Evolutionary conservation across 257 asterid genomes (phyloP).

Genomic region (Sherardia arvensis): DNA sequence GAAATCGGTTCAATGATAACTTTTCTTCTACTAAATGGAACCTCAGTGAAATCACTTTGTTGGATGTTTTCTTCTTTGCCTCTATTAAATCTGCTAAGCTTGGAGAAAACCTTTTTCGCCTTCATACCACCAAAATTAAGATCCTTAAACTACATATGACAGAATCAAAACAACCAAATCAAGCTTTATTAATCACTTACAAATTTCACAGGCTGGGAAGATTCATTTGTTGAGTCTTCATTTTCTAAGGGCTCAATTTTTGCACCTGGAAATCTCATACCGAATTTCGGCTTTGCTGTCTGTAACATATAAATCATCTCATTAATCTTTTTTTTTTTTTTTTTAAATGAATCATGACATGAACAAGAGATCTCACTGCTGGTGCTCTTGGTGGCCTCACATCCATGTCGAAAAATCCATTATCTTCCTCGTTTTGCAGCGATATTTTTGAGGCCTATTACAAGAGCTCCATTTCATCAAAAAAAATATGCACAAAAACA

Average conservation of each 20-base stretch:
- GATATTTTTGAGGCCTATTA: slow-evolving; percentile 53
- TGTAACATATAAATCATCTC: slow-evolving; percentile 22
- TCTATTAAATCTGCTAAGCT: slow-evolving; percentile 33
- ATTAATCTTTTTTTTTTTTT: not conserved
- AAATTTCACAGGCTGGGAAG: slow-evolving; percentile 26
- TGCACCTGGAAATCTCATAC: slow-evolving; percentile 16
- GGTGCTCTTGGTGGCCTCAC: slow-evolving; percentile 53
- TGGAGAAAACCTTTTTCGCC: slow-evolving; percentile 43
- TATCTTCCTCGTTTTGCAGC: slow-evolving; percentile 26
- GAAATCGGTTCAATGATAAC: slow-evolving; percentile 9
- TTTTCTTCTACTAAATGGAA: slow-evolving; percentile 19
- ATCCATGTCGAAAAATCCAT: slow-evolving; percentile 16
- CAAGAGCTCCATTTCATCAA: not conserved
- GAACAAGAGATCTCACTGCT: slow-evolving; percentile 41
- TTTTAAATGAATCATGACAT: no score
- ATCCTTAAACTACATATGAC: slow-evolving; percentile 1
- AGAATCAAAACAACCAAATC: not conserved
- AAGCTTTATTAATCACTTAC: slow-evolving; percentile 13
- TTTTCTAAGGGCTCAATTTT: slow-evolving; percentile 25
- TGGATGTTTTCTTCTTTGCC: slow-evolving; percentile 18
- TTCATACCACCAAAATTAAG: slow-evolving; percentile 1
- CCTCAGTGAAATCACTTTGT: slow-evolving; percentile 19
- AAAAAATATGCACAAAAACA: not conserved
- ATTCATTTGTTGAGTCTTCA: slow-evolving; percentile 21
- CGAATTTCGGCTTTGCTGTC: slow-evolving; percentile 22